Conservation (phyloP, 495 filamentous ascomycete species). For the Neurospora intermedia region DNA sequence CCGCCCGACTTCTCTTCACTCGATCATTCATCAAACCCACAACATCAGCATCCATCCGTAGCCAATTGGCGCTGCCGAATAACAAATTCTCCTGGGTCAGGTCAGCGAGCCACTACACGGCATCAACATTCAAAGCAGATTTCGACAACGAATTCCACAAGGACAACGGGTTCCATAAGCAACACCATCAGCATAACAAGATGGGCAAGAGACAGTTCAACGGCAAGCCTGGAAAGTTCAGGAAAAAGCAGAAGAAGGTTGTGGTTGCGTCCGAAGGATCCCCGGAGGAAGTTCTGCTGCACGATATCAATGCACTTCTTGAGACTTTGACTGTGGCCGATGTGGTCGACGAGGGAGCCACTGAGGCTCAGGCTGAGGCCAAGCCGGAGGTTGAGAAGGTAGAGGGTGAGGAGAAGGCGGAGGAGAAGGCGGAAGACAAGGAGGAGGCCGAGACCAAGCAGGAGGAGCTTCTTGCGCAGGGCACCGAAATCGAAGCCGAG, state of each 20-base stretch:
- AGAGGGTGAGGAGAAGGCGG: neutral
- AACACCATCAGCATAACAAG: neutral
- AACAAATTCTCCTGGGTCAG: neutral
- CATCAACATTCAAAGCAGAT: neutral
- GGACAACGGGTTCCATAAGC: neutral
- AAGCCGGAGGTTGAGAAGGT: conserved; percentile 3
- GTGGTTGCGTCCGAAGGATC: conserved; percentile 26
- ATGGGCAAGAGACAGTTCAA: neutral
- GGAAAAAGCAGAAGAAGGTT: conserved; percentile 15
- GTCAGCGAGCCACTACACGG: neutral
- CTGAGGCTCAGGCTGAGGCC: neutral
- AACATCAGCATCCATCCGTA: neutral
- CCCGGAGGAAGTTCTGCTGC: conserved; percentile 61
- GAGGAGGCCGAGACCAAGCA: conserved; percentile 7
- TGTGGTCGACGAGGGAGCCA: conserved; percentile 12
- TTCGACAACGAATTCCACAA: neutral
- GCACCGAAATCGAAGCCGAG: conserved; percentile 67
- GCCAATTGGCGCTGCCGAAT: neutral
- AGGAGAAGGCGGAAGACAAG: neutral
- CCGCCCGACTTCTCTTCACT: neutral
- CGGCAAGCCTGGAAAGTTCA: conserved; percentile 11
- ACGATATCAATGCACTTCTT: conserved; percentile 58
- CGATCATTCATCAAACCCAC: neutral
- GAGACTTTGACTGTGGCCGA: conserved; percentile 36
- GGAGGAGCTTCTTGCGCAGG: conserved; percentile 43